phyloP scores from a whole-genome alignment of 2,329 filamentous ascomycete genomes.

The Fusarium circinatum region DNA sequence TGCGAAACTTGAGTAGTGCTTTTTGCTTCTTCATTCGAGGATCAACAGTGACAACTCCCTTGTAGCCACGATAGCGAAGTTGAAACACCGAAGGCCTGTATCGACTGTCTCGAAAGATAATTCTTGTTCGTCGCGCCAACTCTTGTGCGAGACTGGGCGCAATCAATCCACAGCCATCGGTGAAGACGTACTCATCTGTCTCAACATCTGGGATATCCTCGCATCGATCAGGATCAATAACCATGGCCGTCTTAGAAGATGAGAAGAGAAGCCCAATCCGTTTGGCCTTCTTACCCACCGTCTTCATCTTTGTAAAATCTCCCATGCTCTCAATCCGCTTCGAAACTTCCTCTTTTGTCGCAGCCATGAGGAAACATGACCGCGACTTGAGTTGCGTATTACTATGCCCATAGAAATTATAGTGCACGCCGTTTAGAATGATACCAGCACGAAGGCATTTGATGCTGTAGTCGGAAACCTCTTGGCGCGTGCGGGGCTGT shows the following conservation, averaged over 20 bases:
- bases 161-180: neutral
- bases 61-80: neutral
- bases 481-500: neutral
- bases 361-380: neutral
- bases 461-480: slow-evolving; percentile 6
- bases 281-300: neutral
- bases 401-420: slow-evolving; percentile 5
- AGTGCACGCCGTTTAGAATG: neutral
- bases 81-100: slow-evolving; percentile 5
- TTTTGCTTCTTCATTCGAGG: neutral
- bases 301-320: slow-evolving; percentile 1
- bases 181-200: neutral
- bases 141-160: neutral
- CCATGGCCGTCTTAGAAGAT: neutral
- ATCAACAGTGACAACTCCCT: neutral
- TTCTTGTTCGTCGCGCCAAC: neutral
- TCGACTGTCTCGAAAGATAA: neutral
- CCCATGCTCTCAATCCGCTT: neutral
- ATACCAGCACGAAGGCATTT: neutral
- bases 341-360: neutral
- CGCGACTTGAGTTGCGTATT: slow-evolving; percentile 3
- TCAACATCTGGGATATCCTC: slow-evolving; percentile 1
- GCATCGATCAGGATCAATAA: neutral
- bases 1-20: neutral
- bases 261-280: neutral